A percentile compares a stretch with the other conserved stretches of the same genome.
Conservation (phyloP, 768 basidiomycete species). For the Rhodotorula sphaerocarpa region DNA sequence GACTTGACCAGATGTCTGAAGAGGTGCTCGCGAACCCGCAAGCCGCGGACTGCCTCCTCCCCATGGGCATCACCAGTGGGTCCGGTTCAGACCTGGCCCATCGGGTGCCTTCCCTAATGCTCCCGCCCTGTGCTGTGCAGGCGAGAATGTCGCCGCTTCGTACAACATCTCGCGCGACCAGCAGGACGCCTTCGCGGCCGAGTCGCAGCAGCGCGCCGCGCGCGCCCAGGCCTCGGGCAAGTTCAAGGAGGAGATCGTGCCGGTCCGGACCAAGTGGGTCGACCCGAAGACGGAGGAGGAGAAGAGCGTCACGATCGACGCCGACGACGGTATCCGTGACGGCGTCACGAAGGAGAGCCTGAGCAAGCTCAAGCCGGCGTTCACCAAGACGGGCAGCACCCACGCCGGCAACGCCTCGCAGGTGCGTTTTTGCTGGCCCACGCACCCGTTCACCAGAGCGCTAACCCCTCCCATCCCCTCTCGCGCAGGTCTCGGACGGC, state of each 20-base stretch:
- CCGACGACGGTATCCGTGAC: constrained; percentile 39
- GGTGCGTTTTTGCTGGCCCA: too few relatives aligned
- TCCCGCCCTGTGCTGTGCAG: constrained; percentile 30
- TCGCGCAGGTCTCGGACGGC: constrained; percentile 66
- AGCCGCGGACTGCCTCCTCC: constrained; percentile 53
- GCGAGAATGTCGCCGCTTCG: constrained; percentile 49
- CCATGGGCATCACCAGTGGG: constrained; percentile 61
- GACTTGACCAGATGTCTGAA: constrained; percentile 40
- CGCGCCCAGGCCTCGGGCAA: constrained; percentile 58
- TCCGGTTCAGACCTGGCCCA: constrained; percentile 41
- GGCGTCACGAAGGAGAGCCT: constrained; percentile 70
- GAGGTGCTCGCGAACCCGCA: constrained; percentile 55
- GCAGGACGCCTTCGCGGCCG: constrained; percentile 83
- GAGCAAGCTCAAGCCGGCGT: constrained; percentile 71
- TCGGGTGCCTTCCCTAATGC: not conserved
- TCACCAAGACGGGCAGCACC: constrained; percentile 50
- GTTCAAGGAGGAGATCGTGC: constrained; percentile 82
- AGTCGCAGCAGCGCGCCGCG: constrained; percentile 73
- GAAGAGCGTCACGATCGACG: constrained; percentile 41
- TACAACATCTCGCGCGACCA: constrained; percentile 60
- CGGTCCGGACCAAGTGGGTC: constrained; percentile 55
- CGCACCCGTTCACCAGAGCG: not conserved
- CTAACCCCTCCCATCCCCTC: not conserved
- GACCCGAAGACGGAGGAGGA: constrained; percentile 53
- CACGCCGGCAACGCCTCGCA: constrained; percentile 44